Conservation (phyloP, 495 filamentous ascomycete species). For the Neurospora cerealis region DNA sequence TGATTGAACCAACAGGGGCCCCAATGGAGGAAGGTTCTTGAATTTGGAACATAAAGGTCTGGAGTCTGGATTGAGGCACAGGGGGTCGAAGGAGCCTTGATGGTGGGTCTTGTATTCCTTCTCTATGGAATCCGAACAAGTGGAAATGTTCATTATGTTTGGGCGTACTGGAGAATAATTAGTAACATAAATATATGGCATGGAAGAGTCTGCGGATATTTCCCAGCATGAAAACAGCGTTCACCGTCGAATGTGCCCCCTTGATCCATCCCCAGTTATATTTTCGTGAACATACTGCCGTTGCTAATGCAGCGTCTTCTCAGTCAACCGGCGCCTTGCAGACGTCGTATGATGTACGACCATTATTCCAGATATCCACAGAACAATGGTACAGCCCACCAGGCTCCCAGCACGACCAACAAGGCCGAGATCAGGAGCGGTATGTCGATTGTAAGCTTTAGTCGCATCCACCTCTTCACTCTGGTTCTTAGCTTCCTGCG, state of each 20-base stretch:
- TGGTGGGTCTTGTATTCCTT: background rate
- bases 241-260: background rate
- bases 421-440: constrained; percentile 23
- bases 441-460: constrained; percentile 20
- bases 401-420: constrained; percentile 18
- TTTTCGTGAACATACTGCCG: too few relatives aligned
- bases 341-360: background rate
- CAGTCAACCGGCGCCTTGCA: background rate
- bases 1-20: background rate
- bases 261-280: background rate
- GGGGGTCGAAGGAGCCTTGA: background rate
- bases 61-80: background rate
- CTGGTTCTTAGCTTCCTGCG: constrained; percentile 19
- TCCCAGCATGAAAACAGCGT: background rate
- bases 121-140: background rate
- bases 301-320: background rate
- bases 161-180: background rate
- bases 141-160: background rate
- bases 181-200: background rate
- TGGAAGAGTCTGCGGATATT: background rate
- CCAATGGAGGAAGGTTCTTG: background rate
- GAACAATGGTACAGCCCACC: background rate
- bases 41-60: background rate
- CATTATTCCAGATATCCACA: background rate
- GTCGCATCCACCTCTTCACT: constrained; percentile 27